phyloP scores from a whole-genome alignment of 345 rosid species.

The Citrus maxima region DNA sequence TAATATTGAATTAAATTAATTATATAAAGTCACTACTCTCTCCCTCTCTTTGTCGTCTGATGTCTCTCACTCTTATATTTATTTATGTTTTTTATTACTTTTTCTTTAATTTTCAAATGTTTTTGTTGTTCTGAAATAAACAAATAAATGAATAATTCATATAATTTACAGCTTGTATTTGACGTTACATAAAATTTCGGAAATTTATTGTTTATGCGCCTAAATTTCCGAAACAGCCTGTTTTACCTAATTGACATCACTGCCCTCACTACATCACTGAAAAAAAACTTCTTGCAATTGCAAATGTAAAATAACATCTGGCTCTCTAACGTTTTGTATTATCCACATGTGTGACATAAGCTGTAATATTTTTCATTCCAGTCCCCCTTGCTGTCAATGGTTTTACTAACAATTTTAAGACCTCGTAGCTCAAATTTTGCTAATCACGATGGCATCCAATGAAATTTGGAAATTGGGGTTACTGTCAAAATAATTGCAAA shows the following conservation, averaged over 20 bases:
- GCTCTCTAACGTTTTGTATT: too few relatives aligned
- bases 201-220: constrained; percentile 9
- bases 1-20: background rate
- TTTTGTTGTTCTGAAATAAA: background rate
- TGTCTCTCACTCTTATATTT: background rate
- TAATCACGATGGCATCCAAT: too few relatives aligned
- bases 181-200: constrained; percentile 12
- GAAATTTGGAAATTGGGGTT: background rate
- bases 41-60: background rate
- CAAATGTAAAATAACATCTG: too few relatives aligned
- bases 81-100: background rate
- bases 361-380: too few relatives aligned
- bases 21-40: background rate
- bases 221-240: constrained; percentile 14
- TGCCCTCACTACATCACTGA: background rate
- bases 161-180: constrained; percentile 8
- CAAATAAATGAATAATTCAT: background rate
- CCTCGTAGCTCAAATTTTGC: too few relatives aligned
- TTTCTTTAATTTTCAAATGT: background rate
- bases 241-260: background rate
- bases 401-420: background rate
- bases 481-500: too few relatives aligned
- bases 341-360: too few relatives aligned
- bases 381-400: too few relatives aligned
- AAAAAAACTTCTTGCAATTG: too few relatives aligned